A percentile compares a stretch with the other conserved stretches of the same genome.
phyloP scores from a whole-genome alignment of 257 asterid species.

The Salvia splendens region DNA sequence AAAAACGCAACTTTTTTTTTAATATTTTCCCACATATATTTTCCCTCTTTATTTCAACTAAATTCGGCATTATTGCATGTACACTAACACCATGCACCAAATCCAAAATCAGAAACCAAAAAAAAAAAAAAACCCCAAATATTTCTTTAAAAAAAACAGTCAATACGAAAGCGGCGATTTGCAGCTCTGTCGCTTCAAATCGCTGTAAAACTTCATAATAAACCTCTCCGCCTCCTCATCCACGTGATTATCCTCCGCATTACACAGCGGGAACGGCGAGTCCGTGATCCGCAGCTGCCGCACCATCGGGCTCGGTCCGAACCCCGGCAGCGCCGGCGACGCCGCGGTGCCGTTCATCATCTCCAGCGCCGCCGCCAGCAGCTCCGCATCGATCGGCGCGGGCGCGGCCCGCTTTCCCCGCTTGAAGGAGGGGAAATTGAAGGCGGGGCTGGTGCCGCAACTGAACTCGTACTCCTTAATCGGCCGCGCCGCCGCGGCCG shows the following conservation, averaged over 20 bases:
- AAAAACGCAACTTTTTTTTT: background rate
- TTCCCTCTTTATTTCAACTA: background rate
- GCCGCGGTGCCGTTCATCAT: conserved; percentile 46
- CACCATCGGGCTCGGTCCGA: conserved; percentile 69
- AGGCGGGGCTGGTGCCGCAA: conserved; percentile 76
- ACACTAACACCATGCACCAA: conserved; percentile 28
- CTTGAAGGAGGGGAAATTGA: conserved; percentile 45
- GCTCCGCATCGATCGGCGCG: conserved; percentile 30
- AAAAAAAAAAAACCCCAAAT: background rate
- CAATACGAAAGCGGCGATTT: conserved; percentile 26
- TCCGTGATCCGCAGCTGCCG: conserved; percentile 76
- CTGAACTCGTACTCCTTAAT: conserved; percentile 67
- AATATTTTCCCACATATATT: background rate
- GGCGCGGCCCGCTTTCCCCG: conserved; percentile 40
- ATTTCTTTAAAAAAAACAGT: conserved; percentile 5
- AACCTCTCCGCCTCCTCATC: conserved; percentile 72
- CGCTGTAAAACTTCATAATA: conserved; percentile 54
- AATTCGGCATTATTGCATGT: conserved; percentile 19
- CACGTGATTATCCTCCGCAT: conserved; percentile 43
- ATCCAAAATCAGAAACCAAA: conserved; percentile 11
- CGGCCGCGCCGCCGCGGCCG: conserved; percentile 30
- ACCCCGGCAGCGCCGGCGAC: conserved; percentile 74
- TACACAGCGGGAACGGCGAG: conserved; percentile 56
- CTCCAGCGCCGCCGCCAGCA: conserved; percentile 48
- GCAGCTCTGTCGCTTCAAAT: conserved; percentile 52